phyloP scores from a whole-genome alignment of 2,329 filamentous ascomycete genomes.

The Xylariaceae sp. region DNA sequence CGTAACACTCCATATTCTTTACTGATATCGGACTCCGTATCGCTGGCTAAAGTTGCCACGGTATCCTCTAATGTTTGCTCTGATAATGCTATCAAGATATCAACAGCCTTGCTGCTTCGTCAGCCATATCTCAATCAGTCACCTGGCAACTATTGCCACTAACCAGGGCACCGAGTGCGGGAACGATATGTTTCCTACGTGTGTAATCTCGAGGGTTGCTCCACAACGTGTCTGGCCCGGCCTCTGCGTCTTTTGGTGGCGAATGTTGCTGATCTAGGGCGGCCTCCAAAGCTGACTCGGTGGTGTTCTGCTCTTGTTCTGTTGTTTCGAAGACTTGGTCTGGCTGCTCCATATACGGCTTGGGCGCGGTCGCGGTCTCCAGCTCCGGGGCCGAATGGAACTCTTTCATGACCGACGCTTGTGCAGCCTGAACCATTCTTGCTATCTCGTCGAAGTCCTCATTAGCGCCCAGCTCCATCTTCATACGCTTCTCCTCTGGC shows the following conservation, averaged over 20 bases:
- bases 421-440: constrained; percentile 39
- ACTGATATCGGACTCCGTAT: constrained; percentile 38
- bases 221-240: constrained; percentile 39
- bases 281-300: constrained; percentile 28
- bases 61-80: constrained; percentile 44
- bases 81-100: constrained; percentile 42
- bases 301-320: constrained; percentile 29
- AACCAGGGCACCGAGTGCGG: constrained; percentile 40
- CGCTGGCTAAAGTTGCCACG: constrained; percentile 38
- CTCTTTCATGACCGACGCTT: constrained; percentile 39
- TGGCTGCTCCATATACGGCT: not conserved
- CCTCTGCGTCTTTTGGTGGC: constrained; percentile 31
- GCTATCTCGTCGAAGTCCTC: constrained; percentile 34
- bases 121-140: constrained; percentile 21
- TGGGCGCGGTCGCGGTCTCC: not conserved
- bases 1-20: constrained; percentile 40
- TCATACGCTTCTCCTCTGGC: constrained; percentile 40
- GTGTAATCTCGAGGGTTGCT: constrained; percentile 42
- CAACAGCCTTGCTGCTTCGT: constrained; percentile 37
- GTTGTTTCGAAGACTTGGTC: constrained; percentile 28
- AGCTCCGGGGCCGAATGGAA: constrained; percentile 25
- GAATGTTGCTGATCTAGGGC: constrained; percentile 26
- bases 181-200: constrained; percentile 42
- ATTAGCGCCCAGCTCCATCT: constrained; percentile 31
- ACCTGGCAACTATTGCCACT: constrained; percentile 19